A percentile compares a stretch with the other conserved stretches of the same genome.
Evolutionary conservation across 495 filamentous ascomycete genomes (phyloP).

Genomic region (Aspergillus saccharolyticus): DNA sequence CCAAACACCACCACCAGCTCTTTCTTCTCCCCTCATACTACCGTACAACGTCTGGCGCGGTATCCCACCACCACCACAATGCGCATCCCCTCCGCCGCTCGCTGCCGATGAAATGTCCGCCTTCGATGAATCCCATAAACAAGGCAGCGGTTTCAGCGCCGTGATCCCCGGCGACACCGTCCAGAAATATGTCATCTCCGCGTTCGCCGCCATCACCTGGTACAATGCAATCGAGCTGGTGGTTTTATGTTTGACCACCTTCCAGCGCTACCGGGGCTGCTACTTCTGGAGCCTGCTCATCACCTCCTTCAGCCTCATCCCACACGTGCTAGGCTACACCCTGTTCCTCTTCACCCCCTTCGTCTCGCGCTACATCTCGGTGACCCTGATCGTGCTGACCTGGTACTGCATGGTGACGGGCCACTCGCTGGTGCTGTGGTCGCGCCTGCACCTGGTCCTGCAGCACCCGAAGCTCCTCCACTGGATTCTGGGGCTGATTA

Average conservation of each 20-base stretch:
- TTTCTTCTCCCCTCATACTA: no score
- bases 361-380: slow-evolving; percentile 31
- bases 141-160: neutral
- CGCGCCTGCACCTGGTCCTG: slow-evolving; percentile 43
- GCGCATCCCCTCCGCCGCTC: neutral
- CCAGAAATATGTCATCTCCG: slow-evolving; percentile 25
- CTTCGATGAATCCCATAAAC: neutral
- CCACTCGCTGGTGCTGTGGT: slow-evolving; percentile 47
- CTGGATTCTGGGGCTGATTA: slow-evolving; percentile 38
- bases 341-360: slow-evolving; percentile 35
- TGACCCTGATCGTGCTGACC: slow-evolving; percentile 36
- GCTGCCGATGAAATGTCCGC: neutral
- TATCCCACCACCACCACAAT: neutral
- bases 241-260: slow-evolving; percentile 42
- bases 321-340: slow-evolving; percentile 41
- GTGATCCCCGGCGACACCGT: neutral
- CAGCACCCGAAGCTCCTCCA: slow-evolving; percentile 30
- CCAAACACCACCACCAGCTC: neutral
- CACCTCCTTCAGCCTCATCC: slow-evolving; percentile 35
- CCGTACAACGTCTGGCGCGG: neutral
- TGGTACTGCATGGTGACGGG: slow-evolving; percentile 48
- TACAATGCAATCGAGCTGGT: slow-evolving; percentile 47
- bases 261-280: slow-evolving; percentile 40
- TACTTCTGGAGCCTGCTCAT: slow-evolving; percentile 52
- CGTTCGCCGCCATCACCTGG: slow-evolving; percentile 39